Evolutionary conservation across 176 grass and related monocot species (phyloP), one percentile per base, ranked within the genome.

Genomic region (Eragrostis nindensis): DNA sequence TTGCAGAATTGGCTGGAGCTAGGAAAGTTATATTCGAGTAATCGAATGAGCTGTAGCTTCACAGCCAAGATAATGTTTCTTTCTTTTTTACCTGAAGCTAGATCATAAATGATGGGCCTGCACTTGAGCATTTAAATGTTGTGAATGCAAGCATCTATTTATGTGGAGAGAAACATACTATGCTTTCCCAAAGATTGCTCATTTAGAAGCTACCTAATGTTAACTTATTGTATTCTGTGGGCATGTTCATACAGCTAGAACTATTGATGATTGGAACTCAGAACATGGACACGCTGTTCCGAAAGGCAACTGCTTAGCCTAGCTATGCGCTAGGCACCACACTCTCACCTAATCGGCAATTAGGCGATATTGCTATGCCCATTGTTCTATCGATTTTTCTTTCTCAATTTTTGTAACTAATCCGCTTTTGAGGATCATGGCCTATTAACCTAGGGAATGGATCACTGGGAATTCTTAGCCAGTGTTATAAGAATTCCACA

Each of bases 401-500:
- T 55, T 39, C 18, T 39, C 5, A 4, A 14, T 3, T 8, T 55
- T 68, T 27, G n/a, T 29, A 70, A 30, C 41, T 21, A 44, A 11
- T 57, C 22, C 64, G 45, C 24, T 50, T 22, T 66, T 22, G 74
- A 44, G n/a, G 42, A 44, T 41, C 7, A 11, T 26, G 41, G 39
- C 25, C 29, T 65, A 76, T 12, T 8, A 39, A 38, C 17, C 17
- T 19, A 11, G 11, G 74, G 72, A 72, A 36, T 16, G 5, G 21
- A 65, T n/a, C 0, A 10, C 56, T 57, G 36, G 9, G 27, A 77
- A 72, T 15, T 70, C 75, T 62, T 75, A 53, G 25, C 25, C 2
- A 69, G 40, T 26, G 11, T n/a, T 59, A 14, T 24, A 76, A 76
- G 40, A 17, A n/a, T 48, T 74, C 75, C 76, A 63, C 8, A 63